phyloP scores from a whole-genome alignment of 257 asterid genomes.

The Nicotiana otophora region DNA sequence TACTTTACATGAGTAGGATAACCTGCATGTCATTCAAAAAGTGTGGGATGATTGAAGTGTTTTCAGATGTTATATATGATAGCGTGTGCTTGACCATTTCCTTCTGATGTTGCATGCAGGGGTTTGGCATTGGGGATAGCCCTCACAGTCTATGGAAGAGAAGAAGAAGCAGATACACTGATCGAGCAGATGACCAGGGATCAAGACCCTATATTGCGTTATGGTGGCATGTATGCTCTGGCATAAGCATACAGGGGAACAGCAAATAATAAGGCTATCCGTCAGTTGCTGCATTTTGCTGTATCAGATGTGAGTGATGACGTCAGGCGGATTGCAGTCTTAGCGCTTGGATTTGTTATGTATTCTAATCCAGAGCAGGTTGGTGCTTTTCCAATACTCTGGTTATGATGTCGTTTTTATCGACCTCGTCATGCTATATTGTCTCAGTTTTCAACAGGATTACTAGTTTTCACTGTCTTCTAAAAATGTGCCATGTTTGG shows the following conservation, averaged over 20 bases:
- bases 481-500: background rate
- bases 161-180: constrained; percentile 90
- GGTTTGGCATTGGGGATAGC: constrained; percentile 96
- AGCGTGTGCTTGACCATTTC: background rate
- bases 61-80: background rate
- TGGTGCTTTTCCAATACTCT: background rate
- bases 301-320: constrained; percentile 97
- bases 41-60: background rate
- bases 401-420: background rate
- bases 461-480: background rate
- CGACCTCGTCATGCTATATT: background rate
- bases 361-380: constrained; percentile 95
- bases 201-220: constrained; percentile 93
- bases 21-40: background rate
- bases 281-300: constrained; percentile 93
- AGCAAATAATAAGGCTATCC: constrained; percentile 89
- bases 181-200: constrained; percentile 97
- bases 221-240: constrained; percentile 98
- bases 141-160: constrained; percentile 94
- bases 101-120: constrained; percentile 27
- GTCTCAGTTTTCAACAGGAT: background rate
- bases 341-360: constrained; percentile 92
- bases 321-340: constrained; percentile 93
- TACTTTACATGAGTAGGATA: background rate
- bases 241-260: constrained; percentile 97